Conservation (phyloP, 2,329 filamentous ascomycete genomes). For the Cordyceps cateniannulata region DNA sequence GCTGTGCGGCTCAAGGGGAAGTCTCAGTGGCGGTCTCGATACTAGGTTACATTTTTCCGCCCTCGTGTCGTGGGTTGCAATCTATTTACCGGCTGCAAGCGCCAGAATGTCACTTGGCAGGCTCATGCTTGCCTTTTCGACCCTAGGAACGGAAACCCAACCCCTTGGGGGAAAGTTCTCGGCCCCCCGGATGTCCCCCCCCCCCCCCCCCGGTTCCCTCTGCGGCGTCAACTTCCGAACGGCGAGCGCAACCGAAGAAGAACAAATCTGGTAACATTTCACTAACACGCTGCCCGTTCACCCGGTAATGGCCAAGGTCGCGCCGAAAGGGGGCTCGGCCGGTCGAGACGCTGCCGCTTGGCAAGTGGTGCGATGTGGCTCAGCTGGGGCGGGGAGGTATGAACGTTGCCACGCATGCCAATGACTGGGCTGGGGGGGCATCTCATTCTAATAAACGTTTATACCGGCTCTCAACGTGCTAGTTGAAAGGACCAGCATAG, state of each 20-base stretch:
- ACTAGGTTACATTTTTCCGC: conserved; percentile 8
- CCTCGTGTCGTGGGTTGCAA: neutral
- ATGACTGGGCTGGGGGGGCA: too few relatives aligned
- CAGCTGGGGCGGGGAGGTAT: too few relatives aligned
- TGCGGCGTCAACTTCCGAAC: neutral
- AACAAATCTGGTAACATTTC: too few relatives aligned
- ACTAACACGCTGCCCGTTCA: neutral
- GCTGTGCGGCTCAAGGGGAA: neutral
- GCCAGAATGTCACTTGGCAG: neutral
- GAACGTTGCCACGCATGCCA: too few relatives aligned
- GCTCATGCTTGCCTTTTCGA: neutral
- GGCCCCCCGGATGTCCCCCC: too few relatives aligned
- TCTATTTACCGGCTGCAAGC: neutral
- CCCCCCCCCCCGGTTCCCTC: too few relatives aligned
- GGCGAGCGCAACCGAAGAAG: neutral
- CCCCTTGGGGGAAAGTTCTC: too few relatives aligned
- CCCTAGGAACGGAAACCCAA: neutral
- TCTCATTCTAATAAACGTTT: too few relatives aligned
- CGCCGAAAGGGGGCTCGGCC: too few relatives aligned
- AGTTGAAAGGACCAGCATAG: too few relatives aligned
- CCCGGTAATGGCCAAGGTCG: neutral
- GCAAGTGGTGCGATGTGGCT: too few relatives aligned
- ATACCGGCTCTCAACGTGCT: too few relatives aligned
- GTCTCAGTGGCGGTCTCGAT: neutral
- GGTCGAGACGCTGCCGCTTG: neutral